phyloP scores from a whole-genome alignment of 257 asterid genomes.

The Oldenlandia corymbosa region DNA sequence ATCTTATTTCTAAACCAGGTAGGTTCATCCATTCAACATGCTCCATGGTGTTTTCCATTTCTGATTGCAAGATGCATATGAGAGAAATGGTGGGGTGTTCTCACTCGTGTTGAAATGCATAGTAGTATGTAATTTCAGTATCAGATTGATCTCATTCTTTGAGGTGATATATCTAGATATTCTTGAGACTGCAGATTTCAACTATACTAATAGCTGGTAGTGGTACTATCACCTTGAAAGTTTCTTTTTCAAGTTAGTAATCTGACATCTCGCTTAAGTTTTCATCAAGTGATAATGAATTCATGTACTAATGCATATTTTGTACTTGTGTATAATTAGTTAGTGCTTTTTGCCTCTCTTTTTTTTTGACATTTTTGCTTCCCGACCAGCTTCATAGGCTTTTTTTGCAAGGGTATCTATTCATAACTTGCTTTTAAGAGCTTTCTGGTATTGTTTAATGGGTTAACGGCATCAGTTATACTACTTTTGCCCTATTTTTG shows the following conservation, averaged over 20 bases:
- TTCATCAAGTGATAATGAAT: no score
- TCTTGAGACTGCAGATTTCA: background rate
- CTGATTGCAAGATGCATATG: constrained; percentile 3
- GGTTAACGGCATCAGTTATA: no score
- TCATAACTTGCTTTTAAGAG: no score
- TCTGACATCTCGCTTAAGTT: background rate
- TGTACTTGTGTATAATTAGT: no score
- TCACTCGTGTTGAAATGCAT: background rate
- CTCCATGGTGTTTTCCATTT: background rate
- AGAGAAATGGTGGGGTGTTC: background rate
- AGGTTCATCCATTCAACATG: background rate
- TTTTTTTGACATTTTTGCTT: no score
- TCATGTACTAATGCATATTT: no score
- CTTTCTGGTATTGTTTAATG: no score
- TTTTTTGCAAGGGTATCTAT: background rate
- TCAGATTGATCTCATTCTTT: background rate
- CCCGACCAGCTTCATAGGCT: background rate
- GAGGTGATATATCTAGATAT: background rate
- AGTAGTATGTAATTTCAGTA: background rate
- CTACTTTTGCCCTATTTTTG: no score
- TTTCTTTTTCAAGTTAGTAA: no score
- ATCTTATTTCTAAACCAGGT: constrained; percentile 72
- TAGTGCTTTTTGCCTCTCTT: no score
- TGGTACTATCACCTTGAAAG: no score
- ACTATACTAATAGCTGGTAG: no score